A percentile compares a stretch with the other conserved stretches of the same genome.
Conservation (phyloP, 768 basidiomycete genomes). For the Mrakia frigida region DNA sequence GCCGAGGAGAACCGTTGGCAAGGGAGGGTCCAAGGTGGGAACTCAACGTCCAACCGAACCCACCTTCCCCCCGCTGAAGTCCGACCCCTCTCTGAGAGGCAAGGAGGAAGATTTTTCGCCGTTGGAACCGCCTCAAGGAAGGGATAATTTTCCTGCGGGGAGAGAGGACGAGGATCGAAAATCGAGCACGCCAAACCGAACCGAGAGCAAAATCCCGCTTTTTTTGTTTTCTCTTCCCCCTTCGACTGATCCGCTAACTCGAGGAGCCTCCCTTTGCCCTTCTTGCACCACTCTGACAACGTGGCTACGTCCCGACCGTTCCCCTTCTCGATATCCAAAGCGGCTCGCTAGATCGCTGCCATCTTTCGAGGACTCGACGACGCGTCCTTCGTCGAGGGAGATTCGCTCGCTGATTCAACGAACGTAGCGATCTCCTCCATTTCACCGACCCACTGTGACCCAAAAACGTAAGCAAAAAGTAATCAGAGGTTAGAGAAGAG, state of each 20-base stretch:
- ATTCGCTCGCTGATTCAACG: neutral
- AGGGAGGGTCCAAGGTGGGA: too few species aligned
- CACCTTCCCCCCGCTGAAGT: too few species aligned
- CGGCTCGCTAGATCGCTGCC: neutral
- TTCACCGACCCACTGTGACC: neutral
- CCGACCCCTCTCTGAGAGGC: too few species aligned
- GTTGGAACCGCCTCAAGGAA: too few species aligned
- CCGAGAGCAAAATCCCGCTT: neutral
- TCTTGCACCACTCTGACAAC: neutral
- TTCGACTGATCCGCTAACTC: neutral
- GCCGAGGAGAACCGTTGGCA: too few species aligned
- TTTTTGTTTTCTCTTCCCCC: neutral
- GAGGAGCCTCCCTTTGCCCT: neutral
- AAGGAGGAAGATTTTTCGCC: too few species aligned
- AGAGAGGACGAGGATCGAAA: too few species aligned
- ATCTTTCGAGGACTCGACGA: neutral
- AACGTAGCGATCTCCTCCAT: slow-evolving; percentile 10
- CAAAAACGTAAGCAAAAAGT: neutral
- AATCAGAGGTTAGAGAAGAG: neutral
- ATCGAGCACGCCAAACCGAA: too few species aligned
- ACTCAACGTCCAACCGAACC: too few species aligned
- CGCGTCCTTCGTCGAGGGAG: neutral
- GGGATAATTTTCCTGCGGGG: too few species aligned
- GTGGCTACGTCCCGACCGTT: neutral
- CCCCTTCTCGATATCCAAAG: neutral